Conservation (phyloP, 257 asterid species). For the Jacaranda mimosifolia region DNA sequence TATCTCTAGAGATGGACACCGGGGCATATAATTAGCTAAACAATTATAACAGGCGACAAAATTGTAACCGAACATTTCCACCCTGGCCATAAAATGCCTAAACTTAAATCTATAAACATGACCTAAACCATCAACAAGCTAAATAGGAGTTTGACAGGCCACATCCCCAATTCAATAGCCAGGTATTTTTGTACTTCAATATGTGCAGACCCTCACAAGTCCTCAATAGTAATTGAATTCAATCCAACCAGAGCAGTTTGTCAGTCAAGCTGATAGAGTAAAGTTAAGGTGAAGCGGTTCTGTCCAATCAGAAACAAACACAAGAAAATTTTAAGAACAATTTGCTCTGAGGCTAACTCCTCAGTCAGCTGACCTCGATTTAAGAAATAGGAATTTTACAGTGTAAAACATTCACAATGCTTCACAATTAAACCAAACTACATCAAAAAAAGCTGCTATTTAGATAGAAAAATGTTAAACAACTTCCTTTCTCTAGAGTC, state of each 20-base stretch:
- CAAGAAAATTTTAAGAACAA: neutral
- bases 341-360: neutral
- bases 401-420: neutral
- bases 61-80: constrained; percentile 12
- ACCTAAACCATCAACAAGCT: constrained; percentile 9
- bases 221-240: constrained; percentile 18
- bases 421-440: constrained; percentile 23
- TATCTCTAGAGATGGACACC: constrained; percentile 6
- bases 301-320: constrained; percentile 21
- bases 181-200: constrained; percentile 9
- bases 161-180: constrained; percentile 27
- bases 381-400: constrained; percentile 1
- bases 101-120: constrained; percentile 10
- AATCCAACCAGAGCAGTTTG: constrained; percentile 19
- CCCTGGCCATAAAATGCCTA: constrained; percentile 11
- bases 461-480: neutral
- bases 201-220: constrained; percentile 19
- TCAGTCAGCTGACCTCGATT: neutral
- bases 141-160: constrained; percentile 28
- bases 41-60: constrained; percentile 12
- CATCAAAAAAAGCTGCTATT: neutral
- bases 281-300: neutral
- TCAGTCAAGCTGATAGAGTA: neutral
- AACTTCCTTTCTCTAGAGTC: neutral
- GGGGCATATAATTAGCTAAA: constrained; percentile 12